Evolutionary conservation across 176 grass and related monocot genomes (phyloP), one percentile per base, ranked within the genome.

Genomic region (Zizania latifolia): DNA sequence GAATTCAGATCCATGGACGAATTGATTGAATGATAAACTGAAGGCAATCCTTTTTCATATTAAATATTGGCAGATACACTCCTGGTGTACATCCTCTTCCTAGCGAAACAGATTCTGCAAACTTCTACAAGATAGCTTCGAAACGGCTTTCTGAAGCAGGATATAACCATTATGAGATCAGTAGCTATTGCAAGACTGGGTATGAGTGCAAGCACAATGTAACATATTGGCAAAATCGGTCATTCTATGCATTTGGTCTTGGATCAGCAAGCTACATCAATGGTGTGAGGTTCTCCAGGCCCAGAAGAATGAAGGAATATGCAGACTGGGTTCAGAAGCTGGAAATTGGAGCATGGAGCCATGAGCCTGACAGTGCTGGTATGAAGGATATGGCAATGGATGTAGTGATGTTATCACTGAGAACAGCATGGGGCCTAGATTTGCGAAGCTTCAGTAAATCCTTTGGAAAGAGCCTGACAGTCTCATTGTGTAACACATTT

Each of bases 201-300:
- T 97, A 87, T 68, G 83, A 90, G 51, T 97, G 90, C 81, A 93
- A 97, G 80, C 94, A 97, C 76, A 93, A 97, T 57, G 48, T 85
- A 44, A 91, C 86, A 19, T 97, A 93, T 45, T 93, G 94, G 90
- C 77, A 89, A 31, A 93, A 91, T 33, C 83, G 72, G 67, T 68
- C 94, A 6, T 97, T 97, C 70, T 91, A 93, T 70, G 94, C 83
- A 2, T 97, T 97, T 21, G 90, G 94, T 48, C 81, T 93, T 4
- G 94, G 94, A 30, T 97, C 88, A 0, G 83, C 94, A 27, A 97
- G 94, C 65, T 97, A 93, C 70, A 91, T 85, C 10, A 87, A 93
- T 2, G 71, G 90, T 37, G 58, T 87, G 23, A 92, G 94, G 48
- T 93, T 89, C 65, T 97, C 88, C 19, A 83, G 90, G 64, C 94